Evolutionary conservation across 2,329 filamentous ascomycete species (phyloP).

Genomic region (Ophiosphaerella herpotricha): DNA sequence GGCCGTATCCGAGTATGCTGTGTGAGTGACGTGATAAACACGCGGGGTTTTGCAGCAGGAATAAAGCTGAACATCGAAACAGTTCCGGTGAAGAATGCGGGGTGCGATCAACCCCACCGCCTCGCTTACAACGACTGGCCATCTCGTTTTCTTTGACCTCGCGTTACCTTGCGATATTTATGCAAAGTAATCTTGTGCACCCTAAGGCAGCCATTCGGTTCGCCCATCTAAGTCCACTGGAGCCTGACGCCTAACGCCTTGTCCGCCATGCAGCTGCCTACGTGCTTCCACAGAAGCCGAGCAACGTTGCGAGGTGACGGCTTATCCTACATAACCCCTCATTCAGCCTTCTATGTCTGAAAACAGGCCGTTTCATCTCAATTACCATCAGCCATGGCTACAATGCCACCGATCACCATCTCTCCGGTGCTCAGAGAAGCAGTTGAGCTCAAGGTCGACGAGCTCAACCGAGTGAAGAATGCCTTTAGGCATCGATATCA

Average conservation of each 20-base stretch:
- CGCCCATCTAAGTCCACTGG: not conserved
- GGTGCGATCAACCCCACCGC: slow-evolving; percentile 1
- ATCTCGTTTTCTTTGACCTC: not conserved
- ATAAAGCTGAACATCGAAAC: too few species aligned
- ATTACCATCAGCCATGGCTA: slow-evolving; percentile 2
- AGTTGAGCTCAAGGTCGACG: slow-evolving; percentile 55
- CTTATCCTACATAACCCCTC: slow-evolving; percentile 8
- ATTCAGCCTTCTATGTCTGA: not conserved
- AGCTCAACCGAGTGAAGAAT: slow-evolving; percentile 58
- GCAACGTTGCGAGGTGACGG: not conserved
- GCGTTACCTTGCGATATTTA: slow-evolving; percentile 8
- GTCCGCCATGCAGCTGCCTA: slow-evolving; percentile 10
- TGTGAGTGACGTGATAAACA: too few species aligned
- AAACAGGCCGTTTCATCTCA: not conserved
- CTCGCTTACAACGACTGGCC: slow-evolving; percentile 6
- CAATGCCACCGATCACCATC: slow-evolving; percentile 14
- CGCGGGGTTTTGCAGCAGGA: too few species aligned
- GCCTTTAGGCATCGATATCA: slow-evolving; percentile 56
- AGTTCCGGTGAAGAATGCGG: slow-evolving; percentile 4
- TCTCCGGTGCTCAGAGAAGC: slow-evolving; percentile 25
- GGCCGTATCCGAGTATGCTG: too few species aligned
- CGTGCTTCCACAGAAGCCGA: slow-evolving; percentile 8
- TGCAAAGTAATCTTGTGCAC: slow-evolving; percentile 18
- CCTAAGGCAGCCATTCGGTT: slow-evolving; percentile 2
- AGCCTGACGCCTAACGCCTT: slow-evolving; percentile 4